Conservation (phyloP, 495 filamentous ascomycete genomes). For the Penicillium manginii region DNA sequence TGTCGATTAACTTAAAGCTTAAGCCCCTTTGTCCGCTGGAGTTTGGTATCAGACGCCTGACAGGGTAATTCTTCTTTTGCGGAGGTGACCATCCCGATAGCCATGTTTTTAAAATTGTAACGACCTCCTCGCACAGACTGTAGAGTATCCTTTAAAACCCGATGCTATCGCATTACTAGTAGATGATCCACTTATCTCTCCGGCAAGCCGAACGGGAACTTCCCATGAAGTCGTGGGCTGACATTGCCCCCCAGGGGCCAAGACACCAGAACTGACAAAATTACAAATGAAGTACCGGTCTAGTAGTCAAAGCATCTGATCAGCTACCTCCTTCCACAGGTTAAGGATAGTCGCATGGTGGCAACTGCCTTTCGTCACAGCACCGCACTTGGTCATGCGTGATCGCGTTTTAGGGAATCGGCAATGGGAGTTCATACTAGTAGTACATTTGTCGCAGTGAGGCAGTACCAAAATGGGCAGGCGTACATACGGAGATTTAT, state of each 20-base stretch:
- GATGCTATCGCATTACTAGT: not conserved
- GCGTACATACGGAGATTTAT: not conserved
- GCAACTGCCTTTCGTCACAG: not conserved
- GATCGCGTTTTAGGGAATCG: not conserved
- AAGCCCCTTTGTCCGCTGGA: not conserved
- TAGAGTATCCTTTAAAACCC: not conserved
- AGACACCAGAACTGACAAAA: not conserved
- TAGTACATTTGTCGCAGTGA: not conserved
- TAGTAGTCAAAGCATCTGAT: not conserved
- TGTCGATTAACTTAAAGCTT: not conserved
- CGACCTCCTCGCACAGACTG: not conserved
- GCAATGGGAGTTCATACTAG: not conserved
- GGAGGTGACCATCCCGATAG: not conserved
- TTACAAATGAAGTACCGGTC: not conserved
- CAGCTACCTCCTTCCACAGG: not conserved
- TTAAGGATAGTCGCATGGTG: not conserved
- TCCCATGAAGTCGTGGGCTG: not conserved
- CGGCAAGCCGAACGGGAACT: constrained; percentile 5
- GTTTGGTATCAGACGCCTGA: not conserved
- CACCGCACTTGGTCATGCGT: not conserved
- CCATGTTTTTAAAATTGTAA: not conserved
- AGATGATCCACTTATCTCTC: not conserved
- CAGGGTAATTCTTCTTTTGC: too few species aligned
- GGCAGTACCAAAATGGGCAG: not conserved
- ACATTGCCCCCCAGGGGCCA: not conserved